Evolutionary conservation across 768 basidiomycete genomes (phyloP).

Genomic region (Pseudohyphozyma bogoriensis): DNA sequence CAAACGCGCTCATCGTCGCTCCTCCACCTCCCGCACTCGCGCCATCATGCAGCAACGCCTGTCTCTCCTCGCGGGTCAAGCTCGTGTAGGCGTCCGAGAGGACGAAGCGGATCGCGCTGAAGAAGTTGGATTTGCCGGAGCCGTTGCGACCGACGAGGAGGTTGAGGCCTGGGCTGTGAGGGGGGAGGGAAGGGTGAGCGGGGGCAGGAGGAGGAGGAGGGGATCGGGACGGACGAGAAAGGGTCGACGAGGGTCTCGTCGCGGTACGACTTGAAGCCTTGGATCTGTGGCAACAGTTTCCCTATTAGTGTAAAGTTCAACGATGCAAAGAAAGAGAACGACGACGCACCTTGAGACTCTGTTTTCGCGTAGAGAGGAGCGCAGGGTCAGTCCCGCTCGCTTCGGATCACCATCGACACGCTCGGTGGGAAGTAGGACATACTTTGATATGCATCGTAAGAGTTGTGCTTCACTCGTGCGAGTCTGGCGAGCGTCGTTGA

Average conservation of each 20-base stretch:
- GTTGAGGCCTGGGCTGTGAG: slow-evolving; percentile 61
- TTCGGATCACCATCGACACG: too few relatives aligned
- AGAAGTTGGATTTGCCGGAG: slow-evolving; percentile 97
- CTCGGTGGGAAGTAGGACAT: background rate
- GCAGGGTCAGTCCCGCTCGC: background rate
- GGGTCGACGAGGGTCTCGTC: slow-evolving; percentile 62
- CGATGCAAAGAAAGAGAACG: background rate
- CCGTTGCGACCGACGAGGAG: slow-evolving; percentile 97
- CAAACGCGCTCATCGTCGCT: slow-evolving; percentile 84
- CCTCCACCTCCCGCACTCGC: slow-evolving; percentile 44
- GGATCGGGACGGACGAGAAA: slow-evolving; percentile 48
- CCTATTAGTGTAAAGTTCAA: background rate
- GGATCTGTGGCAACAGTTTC: slow-evolving; percentile 45
- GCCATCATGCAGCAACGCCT: slow-evolving; percentile 87
- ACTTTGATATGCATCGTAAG: background rate
- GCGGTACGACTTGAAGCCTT: slow-evolving; percentile 91
- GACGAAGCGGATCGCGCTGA: slow-evolving; percentile 94
- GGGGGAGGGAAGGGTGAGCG: background rate
- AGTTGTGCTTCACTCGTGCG: too few relatives aligned
- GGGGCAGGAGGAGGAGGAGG: background rate
- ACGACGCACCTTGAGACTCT: background rate
- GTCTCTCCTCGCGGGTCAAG: slow-evolving; percentile 85
- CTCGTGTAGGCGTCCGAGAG: slow-evolving; percentile 95
- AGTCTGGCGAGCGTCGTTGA: too few relatives aligned
- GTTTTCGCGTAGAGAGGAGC: background rate